Conservation (phyloP, 1,284 basidiomycete genomes). For the Hypsizygus ulmarius region DNA sequence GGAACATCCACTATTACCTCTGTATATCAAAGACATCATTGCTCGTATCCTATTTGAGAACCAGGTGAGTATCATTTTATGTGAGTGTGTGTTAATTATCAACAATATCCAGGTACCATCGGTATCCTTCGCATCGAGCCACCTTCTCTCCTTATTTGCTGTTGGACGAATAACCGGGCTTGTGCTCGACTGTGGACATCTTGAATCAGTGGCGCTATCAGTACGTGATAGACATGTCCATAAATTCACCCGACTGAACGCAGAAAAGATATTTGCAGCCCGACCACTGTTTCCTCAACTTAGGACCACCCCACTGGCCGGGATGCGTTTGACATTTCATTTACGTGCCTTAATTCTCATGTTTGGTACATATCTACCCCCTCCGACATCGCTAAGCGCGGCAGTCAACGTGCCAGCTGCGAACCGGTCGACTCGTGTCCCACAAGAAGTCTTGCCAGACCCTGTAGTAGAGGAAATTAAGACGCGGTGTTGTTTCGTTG, state of each 20-base stretch:
- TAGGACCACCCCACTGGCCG: conserved; percentile 80
- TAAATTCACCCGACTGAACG: conserved; percentile 4
- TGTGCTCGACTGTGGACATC: conserved; percentile 88
- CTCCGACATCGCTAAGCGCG: conserved; percentile 65
- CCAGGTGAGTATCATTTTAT: conserved; percentile 54
- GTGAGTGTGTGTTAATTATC: neutral
- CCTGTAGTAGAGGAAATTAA: conserved; percentile 81
- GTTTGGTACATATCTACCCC: conserved; percentile 79
- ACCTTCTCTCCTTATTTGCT: conserved; percentile 80
- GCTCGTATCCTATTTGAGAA: conserved; percentile 89
- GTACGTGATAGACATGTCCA: conserved; percentile 45
- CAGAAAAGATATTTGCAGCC: conserved; percentile 77
- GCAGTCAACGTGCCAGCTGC: conserved; percentile 60
- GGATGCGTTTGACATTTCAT: conserved; percentile 70
- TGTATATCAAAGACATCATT: conserved; percentile 85
- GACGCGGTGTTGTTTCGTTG: conserved; percentile 78
- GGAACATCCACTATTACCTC: conserved; percentile 85
- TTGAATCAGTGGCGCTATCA: conserved; percentile 86
- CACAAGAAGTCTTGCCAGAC: conserved; percentile 72
- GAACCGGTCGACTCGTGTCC: conserved; percentile 62
- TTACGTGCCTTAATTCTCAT: conserved; percentile 75
- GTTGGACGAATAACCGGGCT: conserved; percentile 89
- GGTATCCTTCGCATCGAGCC: conserved; percentile 88
- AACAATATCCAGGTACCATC: conserved; percentile 70
- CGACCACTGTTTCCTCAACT: conserved; percentile 82